phyloP scores from a whole-genome alignment of 2,329 filamentous ascomycete species.

The Fusarium sp. region DNA sequence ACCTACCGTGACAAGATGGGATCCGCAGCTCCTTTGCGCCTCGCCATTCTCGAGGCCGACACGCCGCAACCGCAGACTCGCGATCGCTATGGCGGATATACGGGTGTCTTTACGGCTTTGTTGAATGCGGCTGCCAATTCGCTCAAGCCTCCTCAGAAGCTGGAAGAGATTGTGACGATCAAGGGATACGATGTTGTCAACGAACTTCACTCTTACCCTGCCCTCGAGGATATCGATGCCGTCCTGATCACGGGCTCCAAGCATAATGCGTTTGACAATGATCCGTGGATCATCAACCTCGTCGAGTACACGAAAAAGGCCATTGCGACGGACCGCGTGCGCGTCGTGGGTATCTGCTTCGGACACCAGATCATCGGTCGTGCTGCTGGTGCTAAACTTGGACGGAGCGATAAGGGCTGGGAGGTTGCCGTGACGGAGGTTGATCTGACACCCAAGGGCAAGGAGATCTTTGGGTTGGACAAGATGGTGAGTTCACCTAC shows the following conservation, averaged over 20 bases:
- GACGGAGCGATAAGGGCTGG: conserved; percentile 56
- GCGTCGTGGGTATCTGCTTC: conserved; percentile 66
- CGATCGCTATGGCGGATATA: conserved; percentile 78
- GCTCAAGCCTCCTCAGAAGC: conserved; percentile 54
- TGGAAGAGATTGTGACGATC: conserved; percentile 66
- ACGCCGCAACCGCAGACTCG: conserved; percentile 75
- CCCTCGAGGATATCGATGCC: conserved; percentile 81
- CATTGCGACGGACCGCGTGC: conserved; percentile 65
- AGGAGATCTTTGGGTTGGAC: conserved; percentile 53
- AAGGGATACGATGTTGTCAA: conserved; percentile 78
- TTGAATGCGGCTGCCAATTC: conserved; percentile 66
- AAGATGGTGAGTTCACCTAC: conserved; percentile 55
- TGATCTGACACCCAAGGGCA: conserved; percentile 54
- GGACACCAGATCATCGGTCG: conserved; percentile 62
- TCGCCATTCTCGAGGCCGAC: conserved; percentile 92
- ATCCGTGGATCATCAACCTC: conserved; percentile 59
- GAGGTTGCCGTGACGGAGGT: conserved; percentile 59
- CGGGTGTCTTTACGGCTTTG: conserved; percentile 74
- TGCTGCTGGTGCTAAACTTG: conserved; percentile 54
- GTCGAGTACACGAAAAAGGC: conserved; percentile 53
- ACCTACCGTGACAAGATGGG: conserved; percentile 24
- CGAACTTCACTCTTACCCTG: conserved; percentile 75
- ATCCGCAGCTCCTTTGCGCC: conserved; percentile 68
- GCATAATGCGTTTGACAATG: conserved; percentile 60
- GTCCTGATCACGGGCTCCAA: conserved; percentile 84